A percentile compares a stretch with the other conserved stretches of the same genome.
Evolutionary conservation across 2,329 filamentous ascomycete species (phyloP).

Genomic region (Microsporum canis): DNA sequence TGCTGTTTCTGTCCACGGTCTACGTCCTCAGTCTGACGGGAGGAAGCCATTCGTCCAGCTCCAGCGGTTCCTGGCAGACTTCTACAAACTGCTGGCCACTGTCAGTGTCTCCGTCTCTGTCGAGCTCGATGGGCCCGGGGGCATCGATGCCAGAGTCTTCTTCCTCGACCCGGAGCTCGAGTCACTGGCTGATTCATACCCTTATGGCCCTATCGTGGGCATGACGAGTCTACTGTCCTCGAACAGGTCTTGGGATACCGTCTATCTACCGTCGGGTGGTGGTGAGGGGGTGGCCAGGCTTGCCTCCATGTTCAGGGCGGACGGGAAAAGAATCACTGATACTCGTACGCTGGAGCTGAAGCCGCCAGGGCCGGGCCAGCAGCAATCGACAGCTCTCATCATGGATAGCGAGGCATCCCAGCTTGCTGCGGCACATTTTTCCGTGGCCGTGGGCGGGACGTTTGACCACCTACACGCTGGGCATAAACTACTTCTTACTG

Average conservation of each 20-base stretch:
- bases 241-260: conserved; percentile 49
- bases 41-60: conserved; percentile 53
- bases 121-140: conserved; percentile 54
- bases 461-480: conserved; percentile 94
- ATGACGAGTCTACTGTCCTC: conserved; percentile 43
- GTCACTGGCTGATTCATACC: conserved; percentile 24
- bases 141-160: conserved; percentile 65
- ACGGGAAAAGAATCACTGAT: not conserved
- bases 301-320: not conserved
- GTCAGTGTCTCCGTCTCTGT: conserved; percentile 55
- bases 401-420: conserved; percentile 1
- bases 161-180: conserved; percentile 42
- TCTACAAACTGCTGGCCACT: conserved; percentile 68
- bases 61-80: conserved; percentile 60
- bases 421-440: conserved; percentile 36
- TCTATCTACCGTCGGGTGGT: conserved; percentile 46
- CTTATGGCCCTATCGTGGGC: conserved; percentile 26
- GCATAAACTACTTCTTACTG: conserved; percentile 92
- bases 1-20: conserved; percentile 52
- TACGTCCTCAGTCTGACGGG: conserved; percentile 40
- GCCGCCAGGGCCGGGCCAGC: not conserved
- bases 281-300: conserved; percentile 33
- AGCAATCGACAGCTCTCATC: not conserved
- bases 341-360: not conserved
- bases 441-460: conserved; percentile 77